Evolutionary conservation across 495 filamentous ascomycete species (phyloP), one percentile per base, ranked within the genome.

Genomic region (Neurospora discreta): DNA sequence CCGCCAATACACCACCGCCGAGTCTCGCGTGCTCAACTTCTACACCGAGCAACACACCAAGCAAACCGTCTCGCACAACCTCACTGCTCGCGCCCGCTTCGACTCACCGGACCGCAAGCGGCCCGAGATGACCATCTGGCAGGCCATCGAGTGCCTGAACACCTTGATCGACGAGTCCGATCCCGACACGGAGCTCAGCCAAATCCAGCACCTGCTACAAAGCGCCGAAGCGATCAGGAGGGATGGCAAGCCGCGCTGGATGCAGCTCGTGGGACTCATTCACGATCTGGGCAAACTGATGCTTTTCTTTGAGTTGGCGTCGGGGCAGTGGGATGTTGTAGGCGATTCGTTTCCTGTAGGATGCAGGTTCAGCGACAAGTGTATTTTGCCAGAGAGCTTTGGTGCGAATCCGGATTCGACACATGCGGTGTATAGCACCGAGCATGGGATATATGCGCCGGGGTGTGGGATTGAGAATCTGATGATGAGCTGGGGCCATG

Each of bases 321-420:
- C 90, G 71, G 93, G 93, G 67, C 93, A 97, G 79, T 96, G 93
- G 93, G 93, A 95, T 76, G 92, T 96, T 16, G 93, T 97, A 13
- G 93, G 93, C 18, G 93, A 97, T 76, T 95, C 92, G 0, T 96
- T 96, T 82, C 93, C 93, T 39, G 92, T 97, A n/a, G 93, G 93
- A 70, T 94, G 92, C 76, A 87, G 83, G 67, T 96, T 95, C 73
- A 90, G 93, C 74, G 82, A 89, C 60, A 81, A 85, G 41, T 93
- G 92, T 80, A 92, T 97, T 83, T 93, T 93, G 80, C 85, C 87
- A 1, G 91, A 92, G 41, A 90, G 89, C 6, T 97, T 96, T 81
- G 77, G 72, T 40, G 83, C 82, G 6, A 95, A 97, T 79, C 89
- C 90, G 10, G 93, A 96, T 78, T 84, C 78, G 70, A 75, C 76